Conservation (phyloP, 495 filamentous ascomycete species). For the Cenococcum geophilum region DNA sequence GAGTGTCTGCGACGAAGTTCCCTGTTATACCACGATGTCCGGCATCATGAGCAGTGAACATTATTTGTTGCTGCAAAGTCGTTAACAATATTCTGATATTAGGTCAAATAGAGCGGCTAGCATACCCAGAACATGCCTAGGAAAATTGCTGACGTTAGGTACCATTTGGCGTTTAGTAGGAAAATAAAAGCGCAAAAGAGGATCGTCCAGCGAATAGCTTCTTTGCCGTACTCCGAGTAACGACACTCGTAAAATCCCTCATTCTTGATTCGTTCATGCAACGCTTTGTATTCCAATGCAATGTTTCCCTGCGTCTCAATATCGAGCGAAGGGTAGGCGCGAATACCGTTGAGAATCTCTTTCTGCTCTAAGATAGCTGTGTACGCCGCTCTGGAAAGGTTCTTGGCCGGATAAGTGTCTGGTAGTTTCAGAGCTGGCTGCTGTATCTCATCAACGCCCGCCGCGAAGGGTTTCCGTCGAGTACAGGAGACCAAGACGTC, state of each 20-base stretch:
- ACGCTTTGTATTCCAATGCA: conserved; percentile 38
- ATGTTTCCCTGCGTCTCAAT: conserved; percentile 42
- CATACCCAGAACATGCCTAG: conserved; percentile 45
- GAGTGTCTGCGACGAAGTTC: conserved; percentile 43
- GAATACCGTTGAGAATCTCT: conserved; percentile 37
- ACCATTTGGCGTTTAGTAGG: conserved; percentile 40
- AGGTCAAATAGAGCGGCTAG: neutral
- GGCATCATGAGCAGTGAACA: conserved; percentile 50
- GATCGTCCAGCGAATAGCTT: conserved; percentile 39
- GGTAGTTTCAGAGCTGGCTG: conserved; percentile 2
- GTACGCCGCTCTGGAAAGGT: conserved; percentile 24
- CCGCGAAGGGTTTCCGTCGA: neutral
- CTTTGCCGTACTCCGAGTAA: conserved; percentile 44
- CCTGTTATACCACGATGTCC: conserved; percentile 47
- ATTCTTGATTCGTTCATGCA: conserved; percentile 41
- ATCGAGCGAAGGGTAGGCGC: conserved; percentile 43
- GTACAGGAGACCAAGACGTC: neutral
- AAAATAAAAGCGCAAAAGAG: conserved; percentile 40
- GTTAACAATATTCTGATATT: conserved; percentile 5
- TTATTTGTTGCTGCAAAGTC: conserved; percentile 42
- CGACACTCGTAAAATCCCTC: conserved; percentile 43
- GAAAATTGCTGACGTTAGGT: conserved; percentile 43
- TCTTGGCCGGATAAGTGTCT: neutral
- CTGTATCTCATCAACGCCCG: conserved; percentile 1
- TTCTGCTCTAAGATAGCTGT: conserved; percentile 34